phyloP scores from a whole-genome alignment of 2,329 filamentous ascomycete genomes.

The Apiospora phragmitis region DNA sequence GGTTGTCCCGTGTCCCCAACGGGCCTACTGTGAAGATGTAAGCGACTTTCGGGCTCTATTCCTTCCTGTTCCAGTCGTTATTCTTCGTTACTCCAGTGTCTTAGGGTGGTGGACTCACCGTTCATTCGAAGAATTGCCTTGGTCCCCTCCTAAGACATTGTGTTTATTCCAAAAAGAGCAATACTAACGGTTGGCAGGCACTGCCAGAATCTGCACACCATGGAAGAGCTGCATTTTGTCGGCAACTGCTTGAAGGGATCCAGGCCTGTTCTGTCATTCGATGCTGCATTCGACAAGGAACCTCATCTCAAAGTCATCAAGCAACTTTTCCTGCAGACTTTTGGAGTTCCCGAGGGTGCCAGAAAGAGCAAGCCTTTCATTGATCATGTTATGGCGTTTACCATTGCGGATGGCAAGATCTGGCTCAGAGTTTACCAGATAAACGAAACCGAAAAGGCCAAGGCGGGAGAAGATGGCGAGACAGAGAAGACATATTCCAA shows the following conservation, averaged over 20 bases:
- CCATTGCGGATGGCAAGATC: slow-evolving; percentile 87
- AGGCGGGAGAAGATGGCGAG: slow-evolving; percentile 42
- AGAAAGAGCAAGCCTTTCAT: slow-evolving; percentile 94
- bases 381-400: slow-evolving; percentile 93
- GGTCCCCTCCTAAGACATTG: no score
- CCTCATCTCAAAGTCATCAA: slow-evolving; percentile 82
- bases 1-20: slow-evolving; percentile 89
- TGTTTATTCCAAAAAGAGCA: no score
- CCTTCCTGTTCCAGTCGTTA: no score
- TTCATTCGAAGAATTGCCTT: no score
- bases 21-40: slow-evolving; percentile 59
- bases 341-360: slow-evolving; percentile 86
- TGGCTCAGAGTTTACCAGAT: slow-evolving; percentile 97
- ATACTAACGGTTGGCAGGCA: no score
- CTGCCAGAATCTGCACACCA: slow-evolving; percentile 81
- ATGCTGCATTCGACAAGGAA: slow-evolving; percentile 78
- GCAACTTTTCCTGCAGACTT: slow-evolving; percentile 85
- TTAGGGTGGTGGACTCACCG: no score
- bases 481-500: slow-evolving; percentile 35
- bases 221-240: slow-evolving; percentile 95
- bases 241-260: slow-evolving; percentile 96
- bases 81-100: no score
- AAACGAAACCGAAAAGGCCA: slow-evolving; percentile 69
- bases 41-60: no score
- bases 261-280: slow-evolving; percentile 87